Evolutionary conservation across 257 asterid species (phyloP).

Genomic region (Haberlea rhodopensis): DNA sequence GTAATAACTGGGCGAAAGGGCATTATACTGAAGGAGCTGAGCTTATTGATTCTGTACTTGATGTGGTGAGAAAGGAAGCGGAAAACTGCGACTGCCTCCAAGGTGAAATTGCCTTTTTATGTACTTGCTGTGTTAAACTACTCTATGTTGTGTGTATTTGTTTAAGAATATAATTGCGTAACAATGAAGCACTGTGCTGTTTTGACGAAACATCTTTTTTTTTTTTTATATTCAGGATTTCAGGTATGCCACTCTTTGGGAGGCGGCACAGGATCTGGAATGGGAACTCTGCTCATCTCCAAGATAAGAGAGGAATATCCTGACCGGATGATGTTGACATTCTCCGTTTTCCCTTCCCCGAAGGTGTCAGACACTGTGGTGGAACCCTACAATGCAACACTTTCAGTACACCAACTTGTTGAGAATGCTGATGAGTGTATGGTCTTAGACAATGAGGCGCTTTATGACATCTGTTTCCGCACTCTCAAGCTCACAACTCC

Average conservation of each 20-base stretch:
- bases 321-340: slow-evolving; percentile 51
- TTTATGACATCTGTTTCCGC: slow-evolving; percentile 49
- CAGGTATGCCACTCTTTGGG: slow-evolving; percentile 59
- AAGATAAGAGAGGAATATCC: slow-evolving; percentile 56
- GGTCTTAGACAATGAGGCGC: slow-evolving; percentile 55
- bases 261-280: slow-evolving; percentile 55
- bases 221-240: slow-evolving; percentile 38
- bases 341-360: slow-evolving; percentile 53
- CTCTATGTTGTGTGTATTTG: background rate
- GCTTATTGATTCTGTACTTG: slow-evolving; percentile 52
- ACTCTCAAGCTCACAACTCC: slow-evolving; percentile 56
- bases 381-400: slow-evolving; percentile 53
- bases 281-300: slow-evolving; percentile 51
- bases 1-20: slow-evolving; percentile 56
- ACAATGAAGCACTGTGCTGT: background rate
- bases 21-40: slow-evolving; percentile 56
- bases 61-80: slow-evolving; percentile 52
- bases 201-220: slow-evolving; percentile 12
- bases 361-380: slow-evolving; percentile 54
- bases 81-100: slow-evolving; percentile 56
- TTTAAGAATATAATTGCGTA: background rate
- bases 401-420: slow-evolving; percentile 52
- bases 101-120: slow-evolving; percentile 28
- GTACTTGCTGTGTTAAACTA: background rate
- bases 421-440: slow-evolving; percentile 58